Percentiles rank a stretch among this genome's conserved stretches.
Evolutionary conservation across 2,329 filamentous ascomycete genomes (phyloP).

Genomic region (Metarhizium anisopliae): DNA sequence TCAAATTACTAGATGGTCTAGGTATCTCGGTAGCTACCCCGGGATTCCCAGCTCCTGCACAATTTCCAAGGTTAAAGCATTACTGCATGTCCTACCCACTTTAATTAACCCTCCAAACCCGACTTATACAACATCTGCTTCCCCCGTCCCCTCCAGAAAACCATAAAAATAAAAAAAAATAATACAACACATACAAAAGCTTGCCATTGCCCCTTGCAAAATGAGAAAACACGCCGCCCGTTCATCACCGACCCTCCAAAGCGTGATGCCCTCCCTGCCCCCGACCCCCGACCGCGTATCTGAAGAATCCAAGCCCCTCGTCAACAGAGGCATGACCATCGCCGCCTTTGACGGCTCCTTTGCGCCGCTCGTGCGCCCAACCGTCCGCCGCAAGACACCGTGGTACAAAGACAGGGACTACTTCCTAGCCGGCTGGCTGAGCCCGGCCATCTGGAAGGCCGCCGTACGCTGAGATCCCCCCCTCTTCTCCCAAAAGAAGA

Average conservation of each 20-base stretch:
- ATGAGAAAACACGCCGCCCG: not conserved
- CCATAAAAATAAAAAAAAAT: too few relatives aligned
- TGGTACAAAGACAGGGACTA: constrained; percentile 18
- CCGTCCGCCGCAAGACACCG: constrained; percentile 7
- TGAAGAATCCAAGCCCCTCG: not conserved
- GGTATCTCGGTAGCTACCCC: not conserved
- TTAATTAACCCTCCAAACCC: too few relatives aligned
- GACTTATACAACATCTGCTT: too few relatives aligned
- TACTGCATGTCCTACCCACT: too few relatives aligned
- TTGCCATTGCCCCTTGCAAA: too few relatives aligned
- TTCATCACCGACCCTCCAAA: not conserved
- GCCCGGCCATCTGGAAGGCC: constrained; percentile 16
- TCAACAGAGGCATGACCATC: not conserved
- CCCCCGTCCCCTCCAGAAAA: too few relatives aligned
- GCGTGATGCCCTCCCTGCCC: not conserved
- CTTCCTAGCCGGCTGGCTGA: constrained; percentile 15
- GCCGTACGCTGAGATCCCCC: constrained; percentile 10
- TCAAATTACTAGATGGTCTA: not conserved
- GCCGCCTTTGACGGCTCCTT: constrained; percentile 15
- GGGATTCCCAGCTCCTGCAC: too few relatives aligned
- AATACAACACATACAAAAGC: too few relatives aligned
- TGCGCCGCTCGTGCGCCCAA: constrained; percentile 3
- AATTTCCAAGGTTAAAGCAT: too few relatives aligned
- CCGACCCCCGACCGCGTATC: not conserved
- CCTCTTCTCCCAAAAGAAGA: not conserved